phyloP scores from a whole-genome alignment of 495 filamentous ascomycete species.

The Tuber umbilicatum region DNA sequence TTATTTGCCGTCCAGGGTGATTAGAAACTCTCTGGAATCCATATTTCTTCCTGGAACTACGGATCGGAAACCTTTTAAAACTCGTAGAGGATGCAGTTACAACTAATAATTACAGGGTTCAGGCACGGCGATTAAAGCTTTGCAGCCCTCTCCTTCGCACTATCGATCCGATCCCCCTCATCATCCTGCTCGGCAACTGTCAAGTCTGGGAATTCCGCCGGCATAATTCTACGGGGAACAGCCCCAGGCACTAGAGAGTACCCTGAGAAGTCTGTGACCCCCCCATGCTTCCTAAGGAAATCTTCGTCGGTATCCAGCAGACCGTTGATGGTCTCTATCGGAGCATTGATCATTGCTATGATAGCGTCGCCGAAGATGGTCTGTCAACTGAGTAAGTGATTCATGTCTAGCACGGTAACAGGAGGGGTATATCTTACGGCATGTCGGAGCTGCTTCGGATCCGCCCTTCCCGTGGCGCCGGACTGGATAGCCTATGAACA shows the following conservation, averaged over 20 bases:
- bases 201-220: slow-evolving; percentile 60
- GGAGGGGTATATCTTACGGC: slow-evolving; percentile 4
- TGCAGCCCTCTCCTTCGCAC: slow-evolving; percentile 35
- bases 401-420: background rate
- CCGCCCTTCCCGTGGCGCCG: slow-evolving; percentile 12
- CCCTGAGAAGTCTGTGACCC: slow-evolving; percentile 64
- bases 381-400: background rate
- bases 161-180: slow-evolving; percentile 68
- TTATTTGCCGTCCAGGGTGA: background rate
- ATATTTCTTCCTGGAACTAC: background rate
- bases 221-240: slow-evolving; percentile 71
- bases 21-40: background rate
- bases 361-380: slow-evolving; percentile 77
- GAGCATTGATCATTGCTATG: slow-evolving; percentile 62
- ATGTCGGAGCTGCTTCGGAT: slow-evolving; percentile 11
- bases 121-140: slow-evolving; percentile 8
- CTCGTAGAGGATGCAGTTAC: background rate
- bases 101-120: background rate
- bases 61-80: background rate
- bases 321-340: slow-evolving; percentile 59
- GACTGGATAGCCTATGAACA: slow-evolving; percentile 4
- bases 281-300: slow-evolving; percentile 60
- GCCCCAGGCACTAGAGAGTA: slow-evolving; percentile 64
- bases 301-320: slow-evolving; percentile 72
- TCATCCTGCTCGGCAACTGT: slow-evolving; percentile 75